Evolutionary conservation across 495 filamentous ascomycete species (phyloP).

Genomic region (Aspergillus carlsbadensis): DNA sequence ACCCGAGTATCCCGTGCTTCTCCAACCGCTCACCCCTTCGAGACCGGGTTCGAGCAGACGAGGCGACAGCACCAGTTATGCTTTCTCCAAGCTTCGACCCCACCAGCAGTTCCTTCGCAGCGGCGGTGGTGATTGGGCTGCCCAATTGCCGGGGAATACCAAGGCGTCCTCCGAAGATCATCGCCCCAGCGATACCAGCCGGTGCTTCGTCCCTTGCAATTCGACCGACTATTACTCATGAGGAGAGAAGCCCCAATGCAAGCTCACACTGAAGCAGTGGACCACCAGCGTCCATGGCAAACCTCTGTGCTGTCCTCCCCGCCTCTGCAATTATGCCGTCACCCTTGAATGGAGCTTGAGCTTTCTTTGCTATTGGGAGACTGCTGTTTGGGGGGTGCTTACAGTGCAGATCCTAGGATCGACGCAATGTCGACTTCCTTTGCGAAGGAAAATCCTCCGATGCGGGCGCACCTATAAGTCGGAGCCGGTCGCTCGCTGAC

Average conservation of each 20-base stretch:
- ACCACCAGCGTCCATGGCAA: too few relatives aligned
- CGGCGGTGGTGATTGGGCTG: constrained; percentile 8
- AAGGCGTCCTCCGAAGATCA: constrained; percentile 3
- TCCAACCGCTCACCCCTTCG: constrained; percentile 5
- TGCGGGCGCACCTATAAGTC: constrained; percentile 16
- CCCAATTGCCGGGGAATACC: background rate
- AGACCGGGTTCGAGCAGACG: background rate
- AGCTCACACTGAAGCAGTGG: background rate
- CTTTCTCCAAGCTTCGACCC: constrained; percentile 16
- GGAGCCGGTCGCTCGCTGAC: background rate
- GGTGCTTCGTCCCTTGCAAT: background rate
- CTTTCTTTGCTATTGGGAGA: background rate
- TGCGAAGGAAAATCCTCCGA: constrained; percentile 18
- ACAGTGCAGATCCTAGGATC: constrained; percentile 19
- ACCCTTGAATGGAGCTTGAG: background rate
- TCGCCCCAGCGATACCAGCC: background rate
- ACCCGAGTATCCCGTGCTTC: background rate
- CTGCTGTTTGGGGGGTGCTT: constrained; percentile 2
- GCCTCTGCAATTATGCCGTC: constrained; percentile 9
- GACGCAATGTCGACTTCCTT: constrained; percentile 11
- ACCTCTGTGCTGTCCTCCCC: background rate
- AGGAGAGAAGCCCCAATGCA: background rate
- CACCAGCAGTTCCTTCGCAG: constrained; percentile 14
- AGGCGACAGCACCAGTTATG: background rate
- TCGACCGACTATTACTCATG: background rate